Percentiles rank a stretch among this genome's conserved stretches.
phyloP scores from a whole-genome alignment of 768 basidiomycete genomes.

The Pholiota microspora region DNA sequence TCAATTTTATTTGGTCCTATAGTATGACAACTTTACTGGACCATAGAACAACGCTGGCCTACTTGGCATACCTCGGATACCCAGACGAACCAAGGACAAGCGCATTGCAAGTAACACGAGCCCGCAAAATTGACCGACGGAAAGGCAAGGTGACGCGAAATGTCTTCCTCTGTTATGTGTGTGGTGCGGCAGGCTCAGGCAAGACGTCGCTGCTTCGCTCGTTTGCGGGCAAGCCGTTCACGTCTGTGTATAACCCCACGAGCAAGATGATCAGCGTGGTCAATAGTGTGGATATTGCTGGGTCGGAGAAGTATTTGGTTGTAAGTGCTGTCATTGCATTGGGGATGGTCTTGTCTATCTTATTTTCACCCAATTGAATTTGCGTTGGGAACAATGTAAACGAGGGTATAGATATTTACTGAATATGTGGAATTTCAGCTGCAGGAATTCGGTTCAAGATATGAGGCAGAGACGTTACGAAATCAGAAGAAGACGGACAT shows the following conservation, averaged over 20 bases:
- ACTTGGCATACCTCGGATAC: slow-evolving; percentile 95
- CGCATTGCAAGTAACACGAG: slow-evolving; percentile 82
- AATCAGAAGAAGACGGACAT: slow-evolving; percentile 89
- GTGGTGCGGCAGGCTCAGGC: slow-evolving; percentile 93
- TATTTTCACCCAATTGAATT: no score
- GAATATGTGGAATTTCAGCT: slow-evolving; percentile 47
- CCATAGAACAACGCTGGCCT: slow-evolving; percentile 86
- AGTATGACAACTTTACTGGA: slow-evolving; percentile 99
- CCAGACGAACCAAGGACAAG: slow-evolving; percentile 74
- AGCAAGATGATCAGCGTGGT: slow-evolving; percentile 90
- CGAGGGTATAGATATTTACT: background rate
- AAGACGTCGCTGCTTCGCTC: slow-evolving; percentile 86
- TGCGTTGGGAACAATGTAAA: no score
- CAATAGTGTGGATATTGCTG: slow-evolving; percentile 91
- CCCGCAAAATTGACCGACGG: slow-evolving; percentile 80
- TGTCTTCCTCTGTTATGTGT: slow-evolving; percentile 91
- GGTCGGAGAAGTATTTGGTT: slow-evolving; percentile 94
- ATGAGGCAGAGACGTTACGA: slow-evolving; percentile 87
- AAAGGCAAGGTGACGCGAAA: slow-evolving; percentile 88
- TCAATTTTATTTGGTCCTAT: no score
- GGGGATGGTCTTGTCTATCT: no score
- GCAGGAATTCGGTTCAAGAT: slow-evolving; percentile 96
- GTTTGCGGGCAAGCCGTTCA: slow-evolving; percentile 83
- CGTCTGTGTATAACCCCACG: slow-evolving; percentile 79
- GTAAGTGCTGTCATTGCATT: slow-evolving; percentile 46